Conservation (phyloP, 1,139 yeast genomes). For the Hyphopichia buzzinii region DNA sequence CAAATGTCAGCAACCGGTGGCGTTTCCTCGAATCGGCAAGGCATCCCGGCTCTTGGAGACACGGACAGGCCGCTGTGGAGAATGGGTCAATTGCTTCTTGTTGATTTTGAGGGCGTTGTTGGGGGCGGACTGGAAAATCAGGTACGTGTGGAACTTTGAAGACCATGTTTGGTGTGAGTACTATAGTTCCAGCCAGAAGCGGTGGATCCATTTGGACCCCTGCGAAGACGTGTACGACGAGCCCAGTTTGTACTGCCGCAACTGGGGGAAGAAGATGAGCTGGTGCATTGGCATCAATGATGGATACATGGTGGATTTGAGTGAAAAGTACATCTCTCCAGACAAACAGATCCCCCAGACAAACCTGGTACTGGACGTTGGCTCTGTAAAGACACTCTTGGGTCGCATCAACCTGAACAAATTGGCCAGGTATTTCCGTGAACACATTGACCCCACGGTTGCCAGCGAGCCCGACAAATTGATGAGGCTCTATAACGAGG, state of each 20-base stretch:
- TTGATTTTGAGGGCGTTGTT: constrained; percentile 62
- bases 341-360: constrained; percentile 53
- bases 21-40: constrained; percentile 77
- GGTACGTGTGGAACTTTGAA: constrained; percentile 86
- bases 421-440: constrained; percentile 25
- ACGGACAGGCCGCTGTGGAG: constrained; percentile 86
- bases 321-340: constrained; percentile 61
- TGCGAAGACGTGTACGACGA: constrained; percentile 86
- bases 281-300: constrained; percentile 70
- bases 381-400: constrained; percentile 36
- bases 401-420: constrained; percentile 33
- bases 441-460: constrained; percentile 20
- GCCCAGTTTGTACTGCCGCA: constrained; percentile 71
- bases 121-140: constrained; percentile 48
- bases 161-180: constrained; percentile 98
- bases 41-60: constrained; percentile 61
- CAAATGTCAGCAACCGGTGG: constrained; percentile 42
- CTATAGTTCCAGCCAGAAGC: constrained; percentile 53
- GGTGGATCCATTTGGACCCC: constrained; percentile 89
- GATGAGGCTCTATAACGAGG: constrained; percentile 23
- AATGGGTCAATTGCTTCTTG: constrained; percentile 87
- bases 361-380: constrained; percentile 36
- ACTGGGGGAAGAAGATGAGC: constrained; percentile 95
- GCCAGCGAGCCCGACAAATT: constrained; percentile 17
- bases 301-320: constrained; percentile 65